Base-by-base conservation (phyloP, 306 rosid genomes). In the Oemleria cerasiformis region DNA sequence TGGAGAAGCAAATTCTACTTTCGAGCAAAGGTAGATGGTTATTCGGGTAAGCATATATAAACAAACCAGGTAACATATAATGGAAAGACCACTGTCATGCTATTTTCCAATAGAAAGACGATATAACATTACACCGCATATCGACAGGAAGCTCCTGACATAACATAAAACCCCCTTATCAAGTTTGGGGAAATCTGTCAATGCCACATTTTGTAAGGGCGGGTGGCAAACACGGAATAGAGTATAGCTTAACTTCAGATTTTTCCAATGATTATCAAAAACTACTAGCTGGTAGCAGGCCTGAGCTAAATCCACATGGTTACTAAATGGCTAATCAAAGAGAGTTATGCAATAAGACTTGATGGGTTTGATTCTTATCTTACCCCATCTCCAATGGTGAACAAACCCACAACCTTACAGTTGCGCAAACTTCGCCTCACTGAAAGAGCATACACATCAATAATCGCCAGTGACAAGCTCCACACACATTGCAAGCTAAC, bases 401-500 rank as follows among this genome's bases (percentile, higher is more conserved):
- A 75, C 70, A 78, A 71, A 67, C 80, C 45, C 12, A 82, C 56
- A 62, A 72, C 49, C 62, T 56, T 67, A 66, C 59, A 60, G 39
- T 74, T 78, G n/a, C 80, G 21, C 65, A 82, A 75, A 23, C 83
- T 78, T 54, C 86, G 77, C 57, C 78, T 63, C 36, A 82, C 85
- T 44, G 38, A 60, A 25, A 82, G 60, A 36, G 82, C 82, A 82
- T 82, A 70, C 60, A 72, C 49, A 82, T 82, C 86, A 74, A 82
- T 77, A 67, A 78, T 50, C 39, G 73, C 83, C 65, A 82, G 72
- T 14, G 83, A 74, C 57, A 82, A 72, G 63, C 86, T 82, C 86
- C 86, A 82, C 75, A 75, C 51, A 47, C 83, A 78, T 67, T 82
- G 86, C 80, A 82, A 78, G 75, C 86, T 68, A 55, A 78, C 86